phyloP scores from a whole-genome alignment of 257 asterid genomes.

The Nicotiana obtusifolia region DNA sequence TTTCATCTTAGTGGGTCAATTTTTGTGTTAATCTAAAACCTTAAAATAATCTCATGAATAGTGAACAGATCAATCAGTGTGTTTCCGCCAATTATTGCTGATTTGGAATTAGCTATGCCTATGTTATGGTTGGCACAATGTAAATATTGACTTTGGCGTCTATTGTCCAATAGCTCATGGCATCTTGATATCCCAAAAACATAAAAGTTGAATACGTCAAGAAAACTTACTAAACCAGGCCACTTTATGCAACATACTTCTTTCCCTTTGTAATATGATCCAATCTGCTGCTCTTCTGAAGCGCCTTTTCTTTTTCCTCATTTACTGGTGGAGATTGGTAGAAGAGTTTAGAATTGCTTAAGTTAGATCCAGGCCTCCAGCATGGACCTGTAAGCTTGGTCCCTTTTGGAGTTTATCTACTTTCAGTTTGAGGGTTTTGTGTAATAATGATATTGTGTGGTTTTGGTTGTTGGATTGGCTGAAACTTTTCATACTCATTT shows the following conservation, averaged over 20 bases:
- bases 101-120: background rate
- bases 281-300: background rate
- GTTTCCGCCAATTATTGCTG: background rate
- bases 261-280: background rate
- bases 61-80: background rate
- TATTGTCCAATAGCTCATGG: background rate
- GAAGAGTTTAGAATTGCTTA: background rate
- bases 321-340: background rate
- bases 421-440: background rate
- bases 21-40: background rate
- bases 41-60: background rate
- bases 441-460: background rate
- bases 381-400: background rate
- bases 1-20: background rate
- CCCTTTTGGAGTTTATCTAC: background rate
- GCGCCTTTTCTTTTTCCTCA: background rate
- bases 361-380: background rate
- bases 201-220: background rate
- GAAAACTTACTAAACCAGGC: background rate
- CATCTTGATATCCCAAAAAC: background rate
- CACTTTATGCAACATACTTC: background rate
- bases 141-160: background rate
- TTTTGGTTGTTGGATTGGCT: conserved; percentile 2
- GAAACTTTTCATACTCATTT: background rate
- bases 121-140: background rate